These are phyloP conservation scores for Carpinus fangiana DNA, from an alignment of 306 rosid genomes.

Conservation along the genomic window DNA sequence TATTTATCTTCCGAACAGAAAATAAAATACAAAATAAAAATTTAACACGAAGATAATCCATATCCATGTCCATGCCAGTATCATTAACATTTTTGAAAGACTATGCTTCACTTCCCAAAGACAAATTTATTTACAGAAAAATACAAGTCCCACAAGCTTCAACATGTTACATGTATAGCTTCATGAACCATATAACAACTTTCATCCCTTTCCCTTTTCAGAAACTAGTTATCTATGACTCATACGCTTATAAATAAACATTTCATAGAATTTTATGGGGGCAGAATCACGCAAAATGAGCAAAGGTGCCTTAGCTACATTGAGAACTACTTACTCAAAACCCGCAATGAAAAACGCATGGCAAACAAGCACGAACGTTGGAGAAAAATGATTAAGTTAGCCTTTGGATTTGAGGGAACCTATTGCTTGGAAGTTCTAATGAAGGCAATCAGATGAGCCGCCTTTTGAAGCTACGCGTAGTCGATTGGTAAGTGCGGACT, in stretches of 20 bases:
- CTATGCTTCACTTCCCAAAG: background rate
- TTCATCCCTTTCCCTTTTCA: constrained; percentile 16
- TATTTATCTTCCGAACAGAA: too few species aligned
- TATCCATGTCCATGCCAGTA: too few species aligned
- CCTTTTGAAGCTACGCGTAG: constrained; percentile 48
- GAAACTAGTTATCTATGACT: constrained; percentile 6
- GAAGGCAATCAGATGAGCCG: constrained; percentile 33
- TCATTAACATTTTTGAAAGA: background rate
- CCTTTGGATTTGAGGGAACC: constrained; percentile 12
- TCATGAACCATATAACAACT: background rate
- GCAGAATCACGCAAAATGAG: constrained; percentile 1
- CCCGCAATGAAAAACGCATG: constrained; percentile 13
- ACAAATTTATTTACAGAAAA: constrained; percentile 31
- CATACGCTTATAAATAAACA: constrained; percentile 24
- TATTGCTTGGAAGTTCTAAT: background rate
- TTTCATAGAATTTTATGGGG: constrained; percentile 18
- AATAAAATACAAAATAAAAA: too few species aligned
- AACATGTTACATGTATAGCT: background rate
- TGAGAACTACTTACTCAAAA: constrained; percentile 29
- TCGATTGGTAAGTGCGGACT: constrained; percentile 53
- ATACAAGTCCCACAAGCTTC: constrained; percentile 16
- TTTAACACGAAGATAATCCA: too few species aligned
- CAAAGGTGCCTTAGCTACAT: constrained; percentile 30
- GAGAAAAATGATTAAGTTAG: constrained; percentile 11
- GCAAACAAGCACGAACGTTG: constrained; percentile 4